Evolutionary conservation across 169 alveolate genomes (phyloP), one percentile per base, ranked within the genome.

Genomic region (Plasmodium adleri): DNA sequence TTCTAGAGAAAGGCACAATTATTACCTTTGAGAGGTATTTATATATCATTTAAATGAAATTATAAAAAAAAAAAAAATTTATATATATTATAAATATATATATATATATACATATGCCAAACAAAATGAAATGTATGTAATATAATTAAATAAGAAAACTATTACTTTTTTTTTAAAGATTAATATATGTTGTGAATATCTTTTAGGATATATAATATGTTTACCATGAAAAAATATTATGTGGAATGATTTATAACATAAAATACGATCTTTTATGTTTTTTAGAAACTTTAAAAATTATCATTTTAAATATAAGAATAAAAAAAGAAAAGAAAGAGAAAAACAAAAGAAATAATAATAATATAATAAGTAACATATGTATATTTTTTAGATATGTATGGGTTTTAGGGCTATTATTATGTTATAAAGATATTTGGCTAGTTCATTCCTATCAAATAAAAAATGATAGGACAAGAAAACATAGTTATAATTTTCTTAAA

Each of bases 241-340:
- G 32, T 67, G 74, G 74, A 67, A 67, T 67, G 74, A 32, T 67
- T 15, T n/a, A n/a, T 6, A 67, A 9, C n/a, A 13, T 17, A 43
- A 67, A 17, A 13, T 32, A 12, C 8, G 7, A 17, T 67, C 45
- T 32, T 67, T 26, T 67, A 67, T 26, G 58, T 45, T 17, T 13
- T 15, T 15, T 67, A 67, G 13, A 15, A 67, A 26, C 45, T 67
- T 12, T 67, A 3, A 67, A 5, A 13, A 43, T 67, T 43, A 43
- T 39, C 1, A 39, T 39, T 39, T 39, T 39, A 39, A 39, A 39
- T 39, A 39, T 39, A 39, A 39, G 47, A 39, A 39, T 39, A 5
- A 39, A 39, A 39, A 39, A 39, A 39, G 47, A 39, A 39, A 39
- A 5, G 47, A 2, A 0, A 39, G 7, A 39, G 47, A 5, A 5